Base-by-base conservation (phyloP, 139 green algal genomes). In the Limnomonas spitsbergensis region DNA sequence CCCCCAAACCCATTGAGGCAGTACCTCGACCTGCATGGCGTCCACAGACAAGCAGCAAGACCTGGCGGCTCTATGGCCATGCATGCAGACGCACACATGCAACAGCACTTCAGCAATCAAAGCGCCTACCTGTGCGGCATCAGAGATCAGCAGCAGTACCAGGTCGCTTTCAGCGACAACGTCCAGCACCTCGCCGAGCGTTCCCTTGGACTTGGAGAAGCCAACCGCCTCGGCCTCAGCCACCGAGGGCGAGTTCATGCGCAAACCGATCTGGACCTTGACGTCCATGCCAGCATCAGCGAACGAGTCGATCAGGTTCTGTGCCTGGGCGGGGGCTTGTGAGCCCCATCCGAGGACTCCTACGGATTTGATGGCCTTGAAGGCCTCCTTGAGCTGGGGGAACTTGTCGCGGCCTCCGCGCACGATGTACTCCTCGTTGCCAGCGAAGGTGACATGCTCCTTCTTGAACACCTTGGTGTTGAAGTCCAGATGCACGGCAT, bases 341-440 rank as follows among this genome's bases (percentile, higher is more conserved):
- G 93, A 98, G 34, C 96, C 96, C 96, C 96, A 99, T 52, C 96
- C 96, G 75, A 99, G 94, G 35, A 99, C 93, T 71, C 94, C 93
- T 39, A 99, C 89, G 79, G 92, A 80, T 85, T 94, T 93, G 72
- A 91, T 84, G 78, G 78, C 78, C 73, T 91, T 84, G 78, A 98
- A 97, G 1, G 95, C 95, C 78, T 97, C 82, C 36, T 88, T 84
- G 70, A 99, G 89, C 42, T 86, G 69, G 4, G 83, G 66, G 87
- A 94, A 98, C 85, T 98, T 97, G 85, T 99, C 93, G 42, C 96
- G 89, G 47, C 96, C 96, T 52, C 96, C 96, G 4, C 88, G 81
- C 39, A 98, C 90, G 72, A 99, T 98, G 91, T 96, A 95, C 86
- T 99, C 95, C 78, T 95, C 88, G 0, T 71, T 78, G 31, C 82